Percentiles rank a stretch among this genome's conserved stretches.
Evolutionary conservation across 1,284 basidiomycete genomes (phyloP).

Genomic region (Rhodotorula sp.): DNA sequence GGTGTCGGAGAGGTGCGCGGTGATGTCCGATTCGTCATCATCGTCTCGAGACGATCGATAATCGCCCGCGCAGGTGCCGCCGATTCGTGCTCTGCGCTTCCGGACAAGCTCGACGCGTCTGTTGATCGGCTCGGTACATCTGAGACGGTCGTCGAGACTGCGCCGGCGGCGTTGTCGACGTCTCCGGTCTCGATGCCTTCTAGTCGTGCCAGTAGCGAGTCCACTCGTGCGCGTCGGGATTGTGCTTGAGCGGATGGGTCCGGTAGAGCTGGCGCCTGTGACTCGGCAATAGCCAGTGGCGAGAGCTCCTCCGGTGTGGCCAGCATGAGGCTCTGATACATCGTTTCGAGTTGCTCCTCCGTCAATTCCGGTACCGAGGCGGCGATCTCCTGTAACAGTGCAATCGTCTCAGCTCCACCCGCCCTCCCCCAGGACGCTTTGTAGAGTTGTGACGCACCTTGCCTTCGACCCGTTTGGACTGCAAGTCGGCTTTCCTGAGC

Average conservation of each 20-base stretch:
- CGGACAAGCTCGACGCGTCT: no score
- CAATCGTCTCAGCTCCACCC: not conserved
- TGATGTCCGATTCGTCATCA: not conserved
- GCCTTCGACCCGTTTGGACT: not conserved
- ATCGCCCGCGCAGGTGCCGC: slow-evolving; percentile 7
- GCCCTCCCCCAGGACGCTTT: no score
- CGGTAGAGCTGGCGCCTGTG: slow-evolving; percentile 20
- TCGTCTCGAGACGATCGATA: slow-evolving; percentile 11
- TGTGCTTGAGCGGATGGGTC: slow-evolving; percentile 10
- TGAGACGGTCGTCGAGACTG: no score
- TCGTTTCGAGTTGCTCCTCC: slow-evolving; percentile 29
- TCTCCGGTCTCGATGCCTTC: slow-evolving; percentile 15
- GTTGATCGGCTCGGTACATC: no score
- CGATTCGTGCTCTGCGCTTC: no score
- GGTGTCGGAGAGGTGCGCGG: no score
- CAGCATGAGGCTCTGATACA: slow-evolving; percentile 27
- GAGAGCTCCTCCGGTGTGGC: slow-evolving; percentile 28
- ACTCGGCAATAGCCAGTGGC: slow-evolving; percentile 8
- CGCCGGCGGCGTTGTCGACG: not conserved
- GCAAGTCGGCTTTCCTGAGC: not conserved
- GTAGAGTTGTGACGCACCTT: slow-evolving; percentile 1
- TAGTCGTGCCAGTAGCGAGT: slow-evolving; percentile 22
- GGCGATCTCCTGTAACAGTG: slow-evolving; percentile 15
- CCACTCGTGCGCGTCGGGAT: slow-evolving; percentile 17
- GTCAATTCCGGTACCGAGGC: slow-evolving; percentile 18